Base-by-base conservation (phyloP, 192 early-diverging fungal species). In the Coemansia sp. region DNA sequence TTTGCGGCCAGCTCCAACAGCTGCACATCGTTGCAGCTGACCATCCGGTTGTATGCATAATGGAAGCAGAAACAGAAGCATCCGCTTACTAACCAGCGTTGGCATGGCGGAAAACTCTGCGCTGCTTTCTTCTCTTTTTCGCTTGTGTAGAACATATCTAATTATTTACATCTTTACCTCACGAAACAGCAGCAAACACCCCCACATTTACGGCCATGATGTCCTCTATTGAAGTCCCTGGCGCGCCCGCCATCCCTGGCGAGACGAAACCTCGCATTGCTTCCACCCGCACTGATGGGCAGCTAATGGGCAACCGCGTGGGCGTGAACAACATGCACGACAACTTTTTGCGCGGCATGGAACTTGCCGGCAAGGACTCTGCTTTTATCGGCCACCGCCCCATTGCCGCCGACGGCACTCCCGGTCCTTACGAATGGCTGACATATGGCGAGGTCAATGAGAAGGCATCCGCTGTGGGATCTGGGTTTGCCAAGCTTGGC, bases 401-500 rank as follows among this genome's bases (percentile, higher is more conserved):
- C 3, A 36, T 63, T 11, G 66, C 49, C 55, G 35, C 5, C 2
- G 51, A 62, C 17, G 55, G 55, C 65, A 84, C 88, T 59, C 77
- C 90, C 23, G 84, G 86, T 1, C 68, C 62, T 5, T 98, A 88
- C 83, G 43, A 78, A 45, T 98, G 89, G 84, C 62, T 90, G 53
- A 89, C 83, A 34, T 93, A 85, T 48, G 63, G 54, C 27, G 85
- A 95, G 29, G 87, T 81, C 54, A 77, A 71, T 53, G 73, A 86
- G 14, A 70, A 67, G 11, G 62, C 81, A n/a, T 60, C 77, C 29
- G 54, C 77, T 30, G 81, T 92, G 56, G 89, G 92, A 26, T 79
- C 84, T 19, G 91, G 92, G 36, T 63, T 97, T 8, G 55, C 78
- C 37, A 78, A 90, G 46, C 81, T 97, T n/a, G 95, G 95, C 8